phyloP scores from a whole-genome alignment of 2,329 filamentous ascomycete genomes.

The Coleophoma crateriformis region DNA sequence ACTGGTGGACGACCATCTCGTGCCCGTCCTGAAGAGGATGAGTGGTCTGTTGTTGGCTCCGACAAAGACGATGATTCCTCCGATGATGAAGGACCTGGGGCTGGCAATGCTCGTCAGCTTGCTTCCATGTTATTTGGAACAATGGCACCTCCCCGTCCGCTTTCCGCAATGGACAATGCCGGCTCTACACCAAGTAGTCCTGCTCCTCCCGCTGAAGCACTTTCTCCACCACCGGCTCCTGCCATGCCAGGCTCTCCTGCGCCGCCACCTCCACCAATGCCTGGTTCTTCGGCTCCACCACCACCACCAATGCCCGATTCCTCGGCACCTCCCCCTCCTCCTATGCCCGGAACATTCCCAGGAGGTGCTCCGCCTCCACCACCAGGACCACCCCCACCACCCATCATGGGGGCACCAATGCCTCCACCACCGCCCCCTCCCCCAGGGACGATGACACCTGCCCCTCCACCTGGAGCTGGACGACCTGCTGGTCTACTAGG shows the following conservation, averaged over 20 bases:
- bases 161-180: slow-evolving; percentile 72
- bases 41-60: slow-evolving; percentile 78
- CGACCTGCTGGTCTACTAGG: slow-evolving; percentile 53
- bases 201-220: slow-evolving; percentile 22
- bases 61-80: slow-evolving; percentile 68
- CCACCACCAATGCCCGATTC: slow-evolving; percentile 39
- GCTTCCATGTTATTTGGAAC: slow-evolving; percentile 95
- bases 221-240: slow-evolving; percentile 2
- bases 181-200: slow-evolving; percentile 35
- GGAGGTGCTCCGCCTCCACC: slow-evolving; percentile 36
- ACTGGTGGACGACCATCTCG: slow-evolving; percentile 43
- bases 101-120: slow-evolving; percentile 81
- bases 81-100: slow-evolving; percentile 72
- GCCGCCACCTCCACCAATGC: slow-evolving; percentile 30
- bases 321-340: slow-evolving; percentile 30
- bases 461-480: slow-evolving; percentile 12
- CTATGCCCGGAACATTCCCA: slow-evolving; percentile 25
- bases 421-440: slow-evolving; percentile 30
- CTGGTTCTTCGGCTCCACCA: slow-evolving; percentile 24
- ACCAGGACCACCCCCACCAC: slow-evolving; percentile 33
- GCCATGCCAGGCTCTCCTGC: slow-evolving; percentile 31
- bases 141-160: slow-evolving; percentile 86
- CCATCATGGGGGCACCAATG: slow-evolving; percentile 24
- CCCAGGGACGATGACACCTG: slow-evolving; percentile 24
- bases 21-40: slow-evolving; percentile 61